Conservation (phyloP, 169 alveolate species). For the Cryptosporidium parvum region DNA sequence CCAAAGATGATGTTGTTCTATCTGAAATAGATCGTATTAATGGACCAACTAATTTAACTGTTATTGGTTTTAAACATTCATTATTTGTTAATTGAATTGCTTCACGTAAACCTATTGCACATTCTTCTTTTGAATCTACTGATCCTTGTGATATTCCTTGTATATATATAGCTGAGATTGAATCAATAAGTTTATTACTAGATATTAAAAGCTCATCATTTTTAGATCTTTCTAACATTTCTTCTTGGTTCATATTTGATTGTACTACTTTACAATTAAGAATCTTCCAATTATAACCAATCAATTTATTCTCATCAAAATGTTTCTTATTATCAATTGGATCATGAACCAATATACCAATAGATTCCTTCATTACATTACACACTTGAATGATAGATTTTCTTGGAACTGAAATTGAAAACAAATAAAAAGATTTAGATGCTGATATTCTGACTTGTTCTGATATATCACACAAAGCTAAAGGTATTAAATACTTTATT, state of each 20-base stretch:
- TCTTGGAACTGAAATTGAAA: slow-evolving; percentile 9
- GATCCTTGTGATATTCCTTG: slow-evolving; percentile 67
- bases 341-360: slow-evolving; percentile 20
- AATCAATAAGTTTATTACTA: slow-evolving; percentile 25
- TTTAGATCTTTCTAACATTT: background rate
- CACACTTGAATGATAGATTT: background rate
- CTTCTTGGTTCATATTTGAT: background rate
- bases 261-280: background rate
- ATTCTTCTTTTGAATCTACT: slow-evolving; percentile 65
- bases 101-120: slow-evolving; percentile 75
- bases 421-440: slow-evolving; percentile 17
- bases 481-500: slow-evolving; percentile 37
- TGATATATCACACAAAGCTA: slow-evolving; percentile 57
- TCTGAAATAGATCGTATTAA: slow-evolving; percentile 81
- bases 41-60: slow-evolving; percentile 82
- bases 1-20: slow-evolving; percentile 75
- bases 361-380: slow-evolving; percentile 25
- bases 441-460: slow-evolving; percentile 51
- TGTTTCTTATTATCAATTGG: slow-evolving; percentile 22
- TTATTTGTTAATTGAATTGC: slow-evolving; percentile 48
- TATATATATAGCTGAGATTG: slow-evolving; percentile 51
- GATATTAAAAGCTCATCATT: background rate
- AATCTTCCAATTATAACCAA: slow-evolving; percentile 35
- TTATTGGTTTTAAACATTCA: slow-evolving; percentile 77
- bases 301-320: slow-evolving; percentile 17